Evolutionary conservation across 257 asterid genomes (phyloP), one percentile per base, ranked within the genome.

Genomic region (Ilex asprella): DNA sequence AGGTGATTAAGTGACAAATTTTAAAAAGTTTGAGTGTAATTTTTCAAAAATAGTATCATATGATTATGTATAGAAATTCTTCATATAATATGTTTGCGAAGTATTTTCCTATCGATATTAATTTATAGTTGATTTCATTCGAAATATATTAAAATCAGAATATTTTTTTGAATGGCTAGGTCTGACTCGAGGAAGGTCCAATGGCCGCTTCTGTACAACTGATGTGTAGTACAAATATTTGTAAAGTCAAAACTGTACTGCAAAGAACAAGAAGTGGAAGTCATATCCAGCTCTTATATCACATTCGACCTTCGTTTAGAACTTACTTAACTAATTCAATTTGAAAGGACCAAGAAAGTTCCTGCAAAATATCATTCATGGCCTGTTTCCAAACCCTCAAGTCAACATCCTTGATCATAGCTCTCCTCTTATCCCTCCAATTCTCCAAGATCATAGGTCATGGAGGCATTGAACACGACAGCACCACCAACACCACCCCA

Each of bases 321-420:
- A 3, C 44, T 21, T 15, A 35, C 31, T 30, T 35, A 41, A 61
- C 30, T 27, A 39, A 31, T 67, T 59, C 53, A 15, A 29, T 15
- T 21, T 21, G 7, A n/a, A 29, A 6, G 8, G 16, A 58, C 16
- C 41, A 43, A 27, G 30, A 41, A 35, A 35, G 27, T 52, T 31
- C 50, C 16, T 52, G 3, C 55, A 39, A 60, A 59, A 12, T 5
- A 9, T 39, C 29, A 50, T n/a, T 12, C 9, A 79, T 77, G 82
- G 66, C 75, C 16, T 70, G 75, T 15, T 44, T 39, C 21, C 56
- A 51, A 44, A 47, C n/a, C 31, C 39, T 58, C 53, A 82, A 75
- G 80, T 79, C 94, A 78, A 79, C 85, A 64, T 50, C 67, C 73
- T 49, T 74, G 39, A 55, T 87, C 79, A 58, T 68, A 6, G 13